Evolutionary conservation across 768 basidiomycete genomes (phyloP), one percentile per base, ranked within the genome.

Genomic region (Amanita brunnescens): DNA sequence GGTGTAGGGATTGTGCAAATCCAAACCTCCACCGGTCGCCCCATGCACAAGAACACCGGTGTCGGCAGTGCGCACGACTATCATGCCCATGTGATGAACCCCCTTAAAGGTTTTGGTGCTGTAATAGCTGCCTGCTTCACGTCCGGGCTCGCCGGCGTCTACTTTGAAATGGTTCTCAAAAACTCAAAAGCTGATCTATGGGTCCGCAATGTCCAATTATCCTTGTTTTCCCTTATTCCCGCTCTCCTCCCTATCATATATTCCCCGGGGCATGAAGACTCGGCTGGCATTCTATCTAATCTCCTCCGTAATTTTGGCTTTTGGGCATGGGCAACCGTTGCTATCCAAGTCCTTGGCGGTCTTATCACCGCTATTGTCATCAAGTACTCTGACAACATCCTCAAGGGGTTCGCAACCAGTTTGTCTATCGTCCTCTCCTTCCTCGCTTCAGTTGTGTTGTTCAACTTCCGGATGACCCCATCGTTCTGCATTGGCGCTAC

Each of bases 101-200:
- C 85, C 6, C 62, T 87, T 52, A 91, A 81, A 55, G 95, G 95
- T 0, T 93, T 98, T 67, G 62, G 87, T 43, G 95, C 95, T 1
- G 94, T 98, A 45, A 76, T 80, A 5, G 80, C 85, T 13, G 93
- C 95, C 0, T 98, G 95, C 71, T 81, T 95, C 63, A 96, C 94
- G 0, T 95, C 92, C 0, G 95, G 95, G 21, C 81, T 98, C 40
- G 94, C 94, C 0, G 94, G 94, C 6, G 94, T 97, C 23, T 98
- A 98, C 70, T 98, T 98, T 58, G 95, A 98, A 71, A 93, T 95
- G 87, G 92, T 93, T 32, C 73, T 94, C 58, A 98, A 95, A 71
- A 85, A 86, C 58, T 89, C 89, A 2, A 83, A 83, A 59, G 78
- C 84, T 4, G 92, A 96, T 68, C 76, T 98, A 8, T 97, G 95